Evolutionary conservation across 345 rosid species (phyloP).

Genomic region (Ceriops decandra): DNA sequence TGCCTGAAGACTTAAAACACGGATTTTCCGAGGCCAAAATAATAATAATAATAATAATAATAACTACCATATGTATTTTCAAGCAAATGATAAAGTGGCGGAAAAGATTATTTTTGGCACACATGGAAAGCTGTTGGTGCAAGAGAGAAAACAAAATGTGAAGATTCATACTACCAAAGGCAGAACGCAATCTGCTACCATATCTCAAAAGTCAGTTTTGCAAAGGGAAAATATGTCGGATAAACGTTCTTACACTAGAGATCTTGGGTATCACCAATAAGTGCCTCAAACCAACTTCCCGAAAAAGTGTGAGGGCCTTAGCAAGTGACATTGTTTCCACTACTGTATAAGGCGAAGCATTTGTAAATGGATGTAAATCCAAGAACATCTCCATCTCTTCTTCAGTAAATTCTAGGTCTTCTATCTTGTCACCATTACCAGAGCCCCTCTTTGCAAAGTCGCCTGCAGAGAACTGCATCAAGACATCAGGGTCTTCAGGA

Average conservation of each 20-base stretch:
- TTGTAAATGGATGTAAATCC: conserved; percentile 83
- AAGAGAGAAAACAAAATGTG: no score
- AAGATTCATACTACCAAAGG: no score
- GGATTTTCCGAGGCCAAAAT: no score
- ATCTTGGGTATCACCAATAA: conserved; percentile 76
- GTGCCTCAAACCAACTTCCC: conserved; percentile 85
- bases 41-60: no score
- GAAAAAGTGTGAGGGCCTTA: conserved; percentile 78
- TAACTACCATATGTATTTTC: no score
- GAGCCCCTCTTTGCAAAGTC: conserved; percentile 82
- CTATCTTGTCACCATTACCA: conserved; percentile 56
- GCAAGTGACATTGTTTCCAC: conserved; percentile 95
- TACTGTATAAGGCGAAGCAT: conserved; percentile 89
- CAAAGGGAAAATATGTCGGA: conserved; percentile 6
- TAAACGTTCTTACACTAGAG: conserved; percentile 49
- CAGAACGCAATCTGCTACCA: no score
- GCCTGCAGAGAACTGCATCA: conserved; percentile 42
- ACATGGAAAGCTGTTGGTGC: no score
- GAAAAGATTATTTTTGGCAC: no score
- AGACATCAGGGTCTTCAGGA: conserved; percentile 31
- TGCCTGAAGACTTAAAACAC: no score
- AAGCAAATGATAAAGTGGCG: no score
- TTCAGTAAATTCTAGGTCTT: conserved; percentile 60
- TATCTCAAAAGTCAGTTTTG: no score
- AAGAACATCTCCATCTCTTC: conserved; percentile 90